phyloP scores from a whole-genome alignment of 352 stramenopile genomes.

The Phytophthora citricola region DNA sequence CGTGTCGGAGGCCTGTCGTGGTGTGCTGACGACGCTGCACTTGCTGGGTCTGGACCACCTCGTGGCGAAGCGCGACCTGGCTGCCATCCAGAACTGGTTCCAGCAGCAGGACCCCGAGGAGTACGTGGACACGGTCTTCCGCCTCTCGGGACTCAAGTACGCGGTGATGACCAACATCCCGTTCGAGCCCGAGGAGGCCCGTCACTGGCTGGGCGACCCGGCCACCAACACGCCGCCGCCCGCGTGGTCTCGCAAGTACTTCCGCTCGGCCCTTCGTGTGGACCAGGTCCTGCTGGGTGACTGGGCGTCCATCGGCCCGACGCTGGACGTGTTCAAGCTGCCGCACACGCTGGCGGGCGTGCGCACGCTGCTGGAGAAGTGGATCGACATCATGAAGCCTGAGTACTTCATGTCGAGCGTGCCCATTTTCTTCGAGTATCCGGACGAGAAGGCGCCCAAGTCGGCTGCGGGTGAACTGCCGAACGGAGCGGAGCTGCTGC shows the following conservation, averaged over 20 bases:
- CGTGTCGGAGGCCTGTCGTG: slow-evolving; percentile 91
- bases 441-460: slow-evolving; percentile 29
- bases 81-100: slow-evolving; percentile 87
- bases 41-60: slow-evolving; percentile 75
- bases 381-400: slow-evolving; percentile 92
- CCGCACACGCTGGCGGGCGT: slow-evolving; percentile 83
- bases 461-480: slow-evolving; percentile 30
- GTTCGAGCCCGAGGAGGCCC: slow-evolving; percentile 69
- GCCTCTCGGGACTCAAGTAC: slow-evolving; percentile 82
- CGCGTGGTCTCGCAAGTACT: slow-evolving; percentile 70
- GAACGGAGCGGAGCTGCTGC: slow-evolving; percentile 71
- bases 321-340: slow-evolving; percentile 59
- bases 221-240: slow-evolving; percentile 45
- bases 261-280: slow-evolving; percentile 91
- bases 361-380: slow-evolving; percentile 85
- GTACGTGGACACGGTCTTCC: slow-evolving; percentile 83
- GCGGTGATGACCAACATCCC: slow-evolving; percentile 97
- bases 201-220: slow-evolving; percentile 57
- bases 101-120: slow-evolving; percentile 69
- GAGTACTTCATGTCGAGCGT: slow-evolving; percentile 96
- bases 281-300: slow-evolving; percentile 92
- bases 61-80: slow-evolving; percentile 78
- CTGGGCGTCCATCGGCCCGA: slow-evolving; percentile 70
- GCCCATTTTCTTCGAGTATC: slow-evolving; percentile 89
- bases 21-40: slow-evolving; percentile 90